Base-by-base conservation (phyloP, 305 asterid species). In the Ruellia speciosa region DNA sequence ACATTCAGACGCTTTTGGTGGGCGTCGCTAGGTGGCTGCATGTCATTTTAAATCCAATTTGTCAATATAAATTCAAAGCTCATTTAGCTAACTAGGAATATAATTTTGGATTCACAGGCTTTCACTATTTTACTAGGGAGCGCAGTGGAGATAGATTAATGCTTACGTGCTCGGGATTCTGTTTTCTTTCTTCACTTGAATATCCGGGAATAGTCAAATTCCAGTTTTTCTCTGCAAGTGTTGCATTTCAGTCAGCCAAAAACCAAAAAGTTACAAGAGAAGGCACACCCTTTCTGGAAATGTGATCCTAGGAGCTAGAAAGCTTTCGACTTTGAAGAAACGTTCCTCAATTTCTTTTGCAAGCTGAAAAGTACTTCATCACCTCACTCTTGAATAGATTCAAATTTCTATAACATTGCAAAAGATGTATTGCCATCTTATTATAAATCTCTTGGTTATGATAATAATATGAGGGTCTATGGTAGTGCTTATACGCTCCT, bases 1-100 rank as follows among this genome's bases (percentile, higher is more conserved):
- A 66, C 84, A 68, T 92, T 94, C 70, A 82, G 72, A 64, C 97
- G 99, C 76, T 79, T 88, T 60, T 81, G 78, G 84, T 90, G 98
- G 67, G 55, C 72, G 47, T 86, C 96, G 59, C 78, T 74, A 31
- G 83, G 75, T 63, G 80, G 66, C 95, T 88, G 96, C 94, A 80
- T 34, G 58, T 67, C 50, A 75, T 58, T 64, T 57, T 48, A 71
- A 58, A 14, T 57, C 66, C 31, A 24, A 45, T 6, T 56, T 18
- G 56, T 53, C 56, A 68, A 59, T 49, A 57, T 34, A 14, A 14
- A 58, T 11, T 43, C 52, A 49, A 16, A 64, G 66, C 58, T 63
- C 35, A 43, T 47, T 39, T 45, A 53, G 63, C 12, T 34, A 52
- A 49, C 31, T 24, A 24, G 4, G 31, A 24, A 58, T 13, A 18